Evolutionary conservation across 768 basidiomycete species (phyloP), one percentile per base, ranked within the genome.

Genomic region (Podaxis pistillaris): DNA sequence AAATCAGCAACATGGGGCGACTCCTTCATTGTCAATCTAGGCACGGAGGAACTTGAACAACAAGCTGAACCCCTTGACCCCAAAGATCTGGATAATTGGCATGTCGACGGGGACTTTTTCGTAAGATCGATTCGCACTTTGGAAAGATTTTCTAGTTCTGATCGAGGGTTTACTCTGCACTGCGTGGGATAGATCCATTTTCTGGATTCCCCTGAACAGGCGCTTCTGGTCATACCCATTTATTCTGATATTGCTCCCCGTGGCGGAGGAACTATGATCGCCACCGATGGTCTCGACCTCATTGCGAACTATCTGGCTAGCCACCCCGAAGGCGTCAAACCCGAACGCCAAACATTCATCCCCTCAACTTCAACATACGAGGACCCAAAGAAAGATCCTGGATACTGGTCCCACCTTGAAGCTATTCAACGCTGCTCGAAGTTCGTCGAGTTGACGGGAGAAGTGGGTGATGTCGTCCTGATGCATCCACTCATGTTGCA

Each of bases 401-500:
- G 70, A 4, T 80, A 76, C 61, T 83, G 78, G 75, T 77, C 78
- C 22, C 79, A 83, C 68, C 72, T 79, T 54, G 69, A 76, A 50
- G 78, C 76, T 65, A 72, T 82, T 63, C 74, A 79, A 67, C 69
- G 68, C 53, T 80, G 78, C 71, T 67, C 68, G 57, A 62, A 76
- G 30, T 81, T 85, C 69, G 77, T 82, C 40, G 85, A 85, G 72
- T 75, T 85, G 71, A 86, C 85, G 1, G 86, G 86, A 44, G 76
- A 84, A 62, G 70, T 81, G 47, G 87, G 86, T n/a, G 87, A 88
- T 68, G 86, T 87, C 13, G 80, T 86, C 19, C 75, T 87, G 44
- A 74, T 87, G 74, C 85, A 87, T 71, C 84, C 86, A 12, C 71
- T 88, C 55, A 88, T 88, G 84, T 70, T 86, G 65, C 87, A 87